Evolutionary conservation across 768 basidiomycete genomes (phyloP), one percentile per base, ranked within the genome.

Genomic region (Punctularia strigosozonata): DNA sequence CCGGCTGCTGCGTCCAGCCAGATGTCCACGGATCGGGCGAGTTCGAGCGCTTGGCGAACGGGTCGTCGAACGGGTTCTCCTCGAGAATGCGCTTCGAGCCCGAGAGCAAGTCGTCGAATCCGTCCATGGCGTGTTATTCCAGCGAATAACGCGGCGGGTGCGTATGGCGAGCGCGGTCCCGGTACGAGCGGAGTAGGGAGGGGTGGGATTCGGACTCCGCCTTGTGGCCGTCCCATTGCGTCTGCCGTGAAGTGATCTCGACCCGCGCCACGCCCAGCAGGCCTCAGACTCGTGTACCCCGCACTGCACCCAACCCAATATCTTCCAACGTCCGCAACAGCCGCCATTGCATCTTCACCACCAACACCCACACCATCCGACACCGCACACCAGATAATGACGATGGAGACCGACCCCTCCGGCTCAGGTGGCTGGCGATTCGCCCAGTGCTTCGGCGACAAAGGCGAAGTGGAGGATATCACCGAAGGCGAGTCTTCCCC

Each of bases 391-490:
- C n/a, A n/a, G n/a, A 12, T 23, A 51, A 60, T 56, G 59, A 58
- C 42, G 54, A 84, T 88, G 87, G 86, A 89, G 60, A 75, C 78
- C 61, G 86, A 88, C 64, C 77, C 83, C 61, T 72, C 74, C 39
- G 73, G 79, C 53, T 83, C 82, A 56, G 82, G 83, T 53, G 83
- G 82, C 52, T 99, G 95, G 95, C 81, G 94, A 53, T 99, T 99
- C 65, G 94, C 95, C 39, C 95, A 99, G 57, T 99, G 95, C 66
- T 99, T 99, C 57, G 95, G 95, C 48, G 95, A 99, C 73, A 99
- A 99, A 75, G 94, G 86, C 51, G 87, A 95, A 60, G 94, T 98
- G 25, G 95, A 97, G 57, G 95, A 99, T 61, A 98, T 99, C 56
- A 99, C 95, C 43, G 95, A 99, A 71, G 95, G 91, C 44, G 10